phyloP scores from a whole-genome alignment of 2,329 filamentous ascomycete genomes.

The Aspergillus alliaceus region DNA sequence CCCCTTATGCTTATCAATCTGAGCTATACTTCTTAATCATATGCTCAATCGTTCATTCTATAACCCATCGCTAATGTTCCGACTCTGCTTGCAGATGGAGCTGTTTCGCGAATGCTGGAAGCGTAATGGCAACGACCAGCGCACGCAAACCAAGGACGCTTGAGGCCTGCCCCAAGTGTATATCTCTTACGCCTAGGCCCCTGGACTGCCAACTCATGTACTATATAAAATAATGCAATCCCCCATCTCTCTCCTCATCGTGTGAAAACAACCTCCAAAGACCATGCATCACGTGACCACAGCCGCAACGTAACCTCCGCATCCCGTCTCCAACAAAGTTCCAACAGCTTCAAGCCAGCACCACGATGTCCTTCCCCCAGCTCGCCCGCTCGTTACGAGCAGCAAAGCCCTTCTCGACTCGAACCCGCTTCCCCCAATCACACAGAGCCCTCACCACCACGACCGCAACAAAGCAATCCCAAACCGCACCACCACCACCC shows the following conservation, averaged over 20 bases:
- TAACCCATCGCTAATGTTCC: too few relatives aligned
- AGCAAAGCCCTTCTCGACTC: constrained; percentile 18
- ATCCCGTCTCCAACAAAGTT: too few relatives aligned
- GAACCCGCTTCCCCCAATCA: constrained; percentile 7
- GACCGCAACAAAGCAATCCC: constrained; percentile 9
- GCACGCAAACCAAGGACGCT: constrained; percentile 74
- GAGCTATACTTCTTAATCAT: too few relatives aligned
- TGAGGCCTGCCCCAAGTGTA: constrained; percentile 23
- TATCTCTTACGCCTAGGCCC: background rate
- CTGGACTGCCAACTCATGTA: constrained; percentile 3
- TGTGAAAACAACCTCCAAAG: background rate
- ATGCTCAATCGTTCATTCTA: too few relatives aligned
- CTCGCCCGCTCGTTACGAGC: constrained; percentile 21
- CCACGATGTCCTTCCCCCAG: constrained; percentile 24
- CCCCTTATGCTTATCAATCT: too few relatives aligned
- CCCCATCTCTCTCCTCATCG: background rate
- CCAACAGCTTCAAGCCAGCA: background rate
- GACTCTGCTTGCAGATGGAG: constrained; percentile 70
- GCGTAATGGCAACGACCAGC: constrained; percentile 77
- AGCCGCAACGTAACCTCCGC: background rate
- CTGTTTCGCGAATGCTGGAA: constrained; percentile 91
- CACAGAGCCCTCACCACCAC: background rate
- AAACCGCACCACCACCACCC: constrained; percentile 14
- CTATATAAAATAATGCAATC: background rate
- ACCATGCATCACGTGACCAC: background rate